phyloP scores from a whole-genome alignment of 78 protist genomes.

The Dictyostelium citrinum region DNA sequence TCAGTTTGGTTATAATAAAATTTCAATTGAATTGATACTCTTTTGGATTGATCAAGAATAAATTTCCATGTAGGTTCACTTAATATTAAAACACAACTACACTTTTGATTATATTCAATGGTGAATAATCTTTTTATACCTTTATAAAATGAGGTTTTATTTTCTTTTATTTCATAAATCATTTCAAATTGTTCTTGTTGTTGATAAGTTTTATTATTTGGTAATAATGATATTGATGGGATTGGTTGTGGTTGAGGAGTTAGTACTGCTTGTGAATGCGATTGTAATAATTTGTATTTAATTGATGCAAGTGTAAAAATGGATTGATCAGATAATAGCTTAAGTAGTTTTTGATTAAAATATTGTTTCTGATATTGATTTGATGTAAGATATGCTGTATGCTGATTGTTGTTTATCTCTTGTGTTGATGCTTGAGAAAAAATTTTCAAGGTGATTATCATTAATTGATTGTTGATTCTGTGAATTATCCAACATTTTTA shows the following conservation, averaged over 20 bases:
- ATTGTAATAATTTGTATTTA: no score
- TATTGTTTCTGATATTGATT: not conserved
- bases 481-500: no score
- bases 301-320: no score
- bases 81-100: not conserved
- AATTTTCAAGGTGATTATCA: no score
- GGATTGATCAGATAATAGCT: not conserved
- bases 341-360: no score
- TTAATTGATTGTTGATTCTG: no score
- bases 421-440: no score
- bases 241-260: no score
- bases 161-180: not conserved
- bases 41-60: not conserved
- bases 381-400: not conserved
- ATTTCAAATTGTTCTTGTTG: not conserved
- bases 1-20: not conserved
- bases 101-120: not conserved
- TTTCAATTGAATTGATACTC: not conserved
- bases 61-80: not conserved
- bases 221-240: no score
- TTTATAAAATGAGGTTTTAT: not conserved
- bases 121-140: not conserved
- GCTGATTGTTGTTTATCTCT: no score
- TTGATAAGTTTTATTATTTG: no score
- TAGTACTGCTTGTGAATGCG: no score